phyloP scores from a whole-genome alignment of 495 filamentous ascomycete species.

The Collariella sp. region DNA sequence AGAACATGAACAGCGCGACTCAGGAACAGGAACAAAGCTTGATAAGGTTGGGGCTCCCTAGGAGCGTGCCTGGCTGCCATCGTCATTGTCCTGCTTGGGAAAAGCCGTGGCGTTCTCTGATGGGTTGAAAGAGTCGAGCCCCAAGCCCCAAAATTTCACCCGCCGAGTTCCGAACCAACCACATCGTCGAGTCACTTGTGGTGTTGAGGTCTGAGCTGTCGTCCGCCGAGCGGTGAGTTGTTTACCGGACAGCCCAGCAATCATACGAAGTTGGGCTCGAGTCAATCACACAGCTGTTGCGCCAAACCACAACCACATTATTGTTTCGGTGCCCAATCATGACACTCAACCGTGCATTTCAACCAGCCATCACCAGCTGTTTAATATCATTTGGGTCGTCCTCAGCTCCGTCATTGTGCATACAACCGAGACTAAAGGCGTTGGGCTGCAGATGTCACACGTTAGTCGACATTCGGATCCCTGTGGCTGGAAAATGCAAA shows the following conservation, averaged over 20 bases:
- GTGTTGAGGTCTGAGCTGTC: background rate
- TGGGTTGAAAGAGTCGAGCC: conserved; percentile 17
- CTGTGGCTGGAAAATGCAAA: conserved; percentile 5
- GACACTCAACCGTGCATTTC: background rate
- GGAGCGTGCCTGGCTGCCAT: background rate
- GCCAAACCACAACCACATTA: conserved; percentile 1
- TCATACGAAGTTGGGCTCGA: conserved; percentile 10
- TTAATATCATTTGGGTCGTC: background rate
- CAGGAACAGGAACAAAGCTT: conserved; percentile 9
- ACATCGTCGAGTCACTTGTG: background rate
- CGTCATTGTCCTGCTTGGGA: background rate
- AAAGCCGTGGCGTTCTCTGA: conserved; percentile 20
- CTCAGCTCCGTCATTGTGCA: conserved; percentile 3
- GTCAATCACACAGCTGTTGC: background rate
- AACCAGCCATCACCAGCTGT: background rate
- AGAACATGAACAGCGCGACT: background rate
- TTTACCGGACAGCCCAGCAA: background rate
- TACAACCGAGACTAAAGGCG: background rate
- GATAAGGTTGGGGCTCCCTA: background rate
- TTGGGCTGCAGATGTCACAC: conserved; percentile 18
- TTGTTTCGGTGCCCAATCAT: conserved; percentile 9
- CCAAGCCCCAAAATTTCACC: conserved; percentile 5
- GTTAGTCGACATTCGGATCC: background rate
- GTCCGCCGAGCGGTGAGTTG: conserved; percentile 8
- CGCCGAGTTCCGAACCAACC: conserved; percentile 13